phyloP scores from a whole-genome alignment of 2,329 filamentous ascomycete species.

The Cladorrhinum sp. region DNA sequence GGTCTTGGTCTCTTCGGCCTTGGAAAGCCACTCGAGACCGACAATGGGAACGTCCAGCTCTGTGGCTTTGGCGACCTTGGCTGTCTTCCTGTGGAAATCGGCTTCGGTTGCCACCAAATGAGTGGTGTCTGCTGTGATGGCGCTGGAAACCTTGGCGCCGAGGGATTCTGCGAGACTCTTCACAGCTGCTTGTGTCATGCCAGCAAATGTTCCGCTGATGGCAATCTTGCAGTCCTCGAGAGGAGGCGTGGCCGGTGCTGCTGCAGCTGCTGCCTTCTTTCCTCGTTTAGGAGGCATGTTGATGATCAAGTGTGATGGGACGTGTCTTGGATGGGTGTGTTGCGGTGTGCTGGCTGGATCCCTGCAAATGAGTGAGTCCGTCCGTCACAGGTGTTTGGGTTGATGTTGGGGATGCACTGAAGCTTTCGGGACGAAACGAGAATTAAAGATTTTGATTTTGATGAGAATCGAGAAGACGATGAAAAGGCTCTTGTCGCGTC shows the following conservation, averaged over 20 bases:
- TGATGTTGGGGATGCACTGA: too few relatives aligned
- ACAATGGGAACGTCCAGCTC: slow-evolving; percentile 53
- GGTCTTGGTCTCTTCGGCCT: slow-evolving; percentile 46
- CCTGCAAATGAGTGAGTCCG: background rate
- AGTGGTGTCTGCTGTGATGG: slow-evolving; percentile 50
- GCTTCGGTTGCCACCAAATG: slow-evolving; percentile 55
- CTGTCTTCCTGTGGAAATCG: slow-evolving; percentile 48
- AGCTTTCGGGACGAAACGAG: too few relatives aligned
- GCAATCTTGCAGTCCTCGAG: slow-evolving; percentile 52
- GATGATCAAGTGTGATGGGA: background rate
- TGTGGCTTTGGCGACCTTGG: slow-evolving; percentile 51
- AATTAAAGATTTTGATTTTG: too few relatives aligned
- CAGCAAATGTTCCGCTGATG: slow-evolving; percentile 59
- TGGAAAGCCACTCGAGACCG: slow-evolving; percentile 58
- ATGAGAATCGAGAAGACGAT: too few relatives aligned
- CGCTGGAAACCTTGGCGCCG: slow-evolving; percentile 47
- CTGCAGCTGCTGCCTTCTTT: slow-evolving; percentile 16
- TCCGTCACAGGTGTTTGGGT: too few relatives aligned
- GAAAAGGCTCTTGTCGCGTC: background rate
- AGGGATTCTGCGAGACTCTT: slow-evolving; percentile 45
- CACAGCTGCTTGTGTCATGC: slow-evolving; percentile 48
- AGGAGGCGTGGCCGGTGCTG: slow-evolving; percentile 28
- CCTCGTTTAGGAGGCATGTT: slow-evolving; percentile 25
- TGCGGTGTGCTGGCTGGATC: too few relatives aligned
- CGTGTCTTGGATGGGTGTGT: background rate